Evolutionary conservation across 768 basidiomycete genomes (phyloP), one percentile per base, ranked within the genome.

Genomic region (Daedaleopsis nitida): DNA sequence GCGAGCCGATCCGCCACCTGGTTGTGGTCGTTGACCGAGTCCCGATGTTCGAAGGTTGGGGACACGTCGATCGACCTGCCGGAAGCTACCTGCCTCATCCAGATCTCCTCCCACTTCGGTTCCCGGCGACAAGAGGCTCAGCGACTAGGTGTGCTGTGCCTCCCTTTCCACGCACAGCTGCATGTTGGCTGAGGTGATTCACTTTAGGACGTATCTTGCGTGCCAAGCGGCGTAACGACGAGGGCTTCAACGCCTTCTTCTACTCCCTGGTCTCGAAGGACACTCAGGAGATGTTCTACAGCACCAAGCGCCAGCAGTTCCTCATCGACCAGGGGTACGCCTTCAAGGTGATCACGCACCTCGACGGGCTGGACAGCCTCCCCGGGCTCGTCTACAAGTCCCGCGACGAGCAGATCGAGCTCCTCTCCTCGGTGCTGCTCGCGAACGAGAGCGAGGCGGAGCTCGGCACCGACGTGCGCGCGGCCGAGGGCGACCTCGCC

Each of bases 171-270:
- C 49, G 21, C 17, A 32, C 49, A 39, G 13, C 11, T 34, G 55
- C 11, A 57, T 51, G 37, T 48, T 38, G 32, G 11, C 21, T 55
- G 23, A 32, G 17, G 27, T n/a, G n/a, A 23, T 27, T 5, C 34
- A 1, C 6, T 19, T 24, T 63, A 93, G 95, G 95, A 14, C 94
- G 97, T 49, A 99, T 99, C 69, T 78, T 99, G 48, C 90, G 97
- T 49, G 97, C 97, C 10, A 99, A 99, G 75, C 85, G 97, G 60
- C 83, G 97, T 65, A 99, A 99, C 70, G 97, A 99, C 69, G 97
- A 98, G 76, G 97, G 97, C 1, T 99, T 99, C 79, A 99, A 99
- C 65, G 97, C 97, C 23, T 99, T 98, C 78, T 99, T 99, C 77
- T 99, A 99, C 74, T 98, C 97, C 35, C 86, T 99, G 8, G 97